These are phyloP conservation scores for Pseudoperonospora humuli DNA, from an alignment of 352 stramenopile species.

Conservation along the genomic window DNA sequence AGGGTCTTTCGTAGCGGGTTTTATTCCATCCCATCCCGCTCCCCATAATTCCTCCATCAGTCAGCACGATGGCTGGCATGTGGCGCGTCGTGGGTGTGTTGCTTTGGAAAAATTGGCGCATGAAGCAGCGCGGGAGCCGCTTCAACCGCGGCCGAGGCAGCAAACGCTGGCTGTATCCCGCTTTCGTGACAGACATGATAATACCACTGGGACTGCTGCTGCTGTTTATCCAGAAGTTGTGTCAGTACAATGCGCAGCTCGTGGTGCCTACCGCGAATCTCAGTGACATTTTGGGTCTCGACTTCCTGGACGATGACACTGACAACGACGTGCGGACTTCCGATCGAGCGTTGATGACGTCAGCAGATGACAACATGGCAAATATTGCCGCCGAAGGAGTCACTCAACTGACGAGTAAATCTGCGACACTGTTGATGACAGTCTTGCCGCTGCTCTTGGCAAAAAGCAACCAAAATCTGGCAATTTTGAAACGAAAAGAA, in stretches of 20 bases:
- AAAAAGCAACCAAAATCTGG: conserved; percentile 49
- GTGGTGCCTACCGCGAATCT: too few relatives aligned
- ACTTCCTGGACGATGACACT: too few relatives aligned
- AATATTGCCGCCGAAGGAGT: too few relatives aligned
- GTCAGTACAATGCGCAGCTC: conserved; percentile 41
- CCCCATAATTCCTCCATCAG: background rate
- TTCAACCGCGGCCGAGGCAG: conserved; percentile 41
- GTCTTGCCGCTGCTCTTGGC: conserved; percentile 47
- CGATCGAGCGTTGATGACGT: background rate
- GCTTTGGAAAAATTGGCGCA: conserved; percentile 79
- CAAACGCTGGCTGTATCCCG: conserved; percentile 54
- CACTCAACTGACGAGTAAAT: conserved; percentile 17
- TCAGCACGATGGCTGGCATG: conserved; percentile 12
- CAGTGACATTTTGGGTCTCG: too few relatives aligned
- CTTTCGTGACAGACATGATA: conserved; percentile 60
- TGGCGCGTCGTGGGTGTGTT: conserved; percentile 45
- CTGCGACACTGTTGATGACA: conserved; percentile 33
- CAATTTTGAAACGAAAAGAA: conserved; percentile 42
- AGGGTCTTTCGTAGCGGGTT: too few relatives aligned
- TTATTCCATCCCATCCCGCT: too few relatives aligned
- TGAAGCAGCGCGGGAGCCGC: conserved; percentile 71
- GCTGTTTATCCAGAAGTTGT: conserved; percentile 49
- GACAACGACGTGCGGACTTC: too few relatives aligned
- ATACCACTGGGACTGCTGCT: conserved; percentile 52
- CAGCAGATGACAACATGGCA: background rate